These are phyloP conservation scores for Russula compacta DNA, from an alignment of 768 basidiomycete species.

Conservation along the genomic window DNA sequence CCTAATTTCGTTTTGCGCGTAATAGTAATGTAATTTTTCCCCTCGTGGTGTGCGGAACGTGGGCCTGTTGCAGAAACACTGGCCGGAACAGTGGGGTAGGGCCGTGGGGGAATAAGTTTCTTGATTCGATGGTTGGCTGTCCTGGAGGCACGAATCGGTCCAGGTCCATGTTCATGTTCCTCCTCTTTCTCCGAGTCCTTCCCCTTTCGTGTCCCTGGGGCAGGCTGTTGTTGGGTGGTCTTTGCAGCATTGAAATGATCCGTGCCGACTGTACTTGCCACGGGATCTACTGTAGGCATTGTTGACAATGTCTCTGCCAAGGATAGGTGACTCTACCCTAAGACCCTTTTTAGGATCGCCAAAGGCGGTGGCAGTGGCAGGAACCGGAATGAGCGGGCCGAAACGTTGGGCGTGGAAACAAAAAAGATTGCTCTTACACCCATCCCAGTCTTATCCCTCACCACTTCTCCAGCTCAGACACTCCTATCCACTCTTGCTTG, in stretches of 20 bases:
- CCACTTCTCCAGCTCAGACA: background rate
- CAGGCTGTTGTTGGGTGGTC: background rate
- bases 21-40: conserved; percentile 72
- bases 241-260: background rate
- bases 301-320: too few species aligned
- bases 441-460: background rate
- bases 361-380: background rate
- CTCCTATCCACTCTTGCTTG: background rate
- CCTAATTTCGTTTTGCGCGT: conserved; percentile 68
- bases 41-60: conserved; percentile 66
- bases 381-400: background rate
- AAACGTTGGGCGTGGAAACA: background rate
- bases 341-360: too few species aligned
- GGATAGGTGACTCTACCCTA: too few species aligned
- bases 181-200: conserved; percentile 11
- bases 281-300: background rate
- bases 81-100: conserved; percentile 64
- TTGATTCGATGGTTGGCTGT: conserved; percentile 34
- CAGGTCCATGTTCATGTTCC: background rate
- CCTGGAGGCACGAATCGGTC: background rate
- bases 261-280: background rate
- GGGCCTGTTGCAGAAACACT: conserved; percentile 78
- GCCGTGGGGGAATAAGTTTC: conserved; percentile 65
- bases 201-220: background rate
- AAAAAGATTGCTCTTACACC: background rate